These are phyloP conservation scores for Verticillium tricorpus DNA, from an alignment of 2,329 filamentous ascomycete genomes.

Conservation along the genomic window DNA sequence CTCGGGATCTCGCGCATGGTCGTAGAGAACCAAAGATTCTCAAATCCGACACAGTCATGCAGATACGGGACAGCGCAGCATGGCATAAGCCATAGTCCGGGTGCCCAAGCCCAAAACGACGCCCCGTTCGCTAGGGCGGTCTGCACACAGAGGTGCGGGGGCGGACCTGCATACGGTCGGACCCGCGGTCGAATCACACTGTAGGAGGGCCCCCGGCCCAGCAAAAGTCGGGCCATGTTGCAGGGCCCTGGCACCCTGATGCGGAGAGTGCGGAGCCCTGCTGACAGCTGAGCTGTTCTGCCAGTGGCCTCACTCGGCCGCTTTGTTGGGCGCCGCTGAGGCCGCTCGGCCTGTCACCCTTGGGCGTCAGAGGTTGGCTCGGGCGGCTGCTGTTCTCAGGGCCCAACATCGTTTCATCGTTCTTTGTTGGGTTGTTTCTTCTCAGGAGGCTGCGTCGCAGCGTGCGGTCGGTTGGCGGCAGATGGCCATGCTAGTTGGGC, in stretches of 20 bases:
- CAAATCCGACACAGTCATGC: not conserved
- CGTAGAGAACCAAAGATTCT: not conserved
- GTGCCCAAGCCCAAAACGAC: not conserved
- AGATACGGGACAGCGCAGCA: not conserved
- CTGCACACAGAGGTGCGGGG: not conserved
- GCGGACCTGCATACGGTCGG: not conserved
- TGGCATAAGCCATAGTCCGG: not conserved
- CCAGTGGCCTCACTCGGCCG: not conserved
- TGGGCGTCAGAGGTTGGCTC: not conserved
- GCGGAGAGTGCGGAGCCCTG: not conserved
- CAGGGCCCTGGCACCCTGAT: not conserved
- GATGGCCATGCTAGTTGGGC: not conserved
- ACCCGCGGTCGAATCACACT: slow-evolving; percentile 1
- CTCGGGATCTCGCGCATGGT: not conserved
- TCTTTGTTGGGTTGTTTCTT: not conserved
- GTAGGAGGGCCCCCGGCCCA: not conserved
- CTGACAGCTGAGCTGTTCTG: not conserved
- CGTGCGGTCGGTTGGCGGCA: not conserved
- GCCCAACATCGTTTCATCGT: not conserved
- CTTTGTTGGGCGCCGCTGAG: not conserved
- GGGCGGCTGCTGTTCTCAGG: not conserved
- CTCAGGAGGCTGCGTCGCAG: not conserved
- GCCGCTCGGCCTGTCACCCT: not conserved
- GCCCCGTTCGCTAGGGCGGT: not conserved
- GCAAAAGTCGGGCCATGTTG: not conserved